phyloP scores from a whole-genome alignment of 2,329 filamentous ascomycete genomes.

The Ramichloridium luteum region DNA sequence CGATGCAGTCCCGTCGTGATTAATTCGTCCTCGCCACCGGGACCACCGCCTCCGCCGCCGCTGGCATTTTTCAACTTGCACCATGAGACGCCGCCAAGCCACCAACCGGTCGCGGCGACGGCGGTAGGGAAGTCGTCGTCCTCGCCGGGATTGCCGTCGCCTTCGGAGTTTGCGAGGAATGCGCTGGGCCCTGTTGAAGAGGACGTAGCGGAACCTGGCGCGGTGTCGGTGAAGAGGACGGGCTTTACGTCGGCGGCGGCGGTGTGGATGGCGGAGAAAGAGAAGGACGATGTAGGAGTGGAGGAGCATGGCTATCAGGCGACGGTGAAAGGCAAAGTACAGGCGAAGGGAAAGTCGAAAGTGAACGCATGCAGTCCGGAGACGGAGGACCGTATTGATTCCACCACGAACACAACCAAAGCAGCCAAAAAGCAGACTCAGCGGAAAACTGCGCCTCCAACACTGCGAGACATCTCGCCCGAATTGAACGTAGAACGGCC shows the following conservation, averaged over 20 bases:
- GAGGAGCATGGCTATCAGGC: conserved; percentile 4
- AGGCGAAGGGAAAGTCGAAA: conserved; percentile 1
- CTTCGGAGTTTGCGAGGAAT: conserved; percentile 9
- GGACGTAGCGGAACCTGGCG: conserved; percentile 6
- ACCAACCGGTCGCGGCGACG: conserved; percentile 2
- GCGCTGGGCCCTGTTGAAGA: conserved; percentile 1
- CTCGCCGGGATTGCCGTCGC: conserved; percentile 11
- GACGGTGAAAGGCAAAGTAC: conserved; percentile 4
- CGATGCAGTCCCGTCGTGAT: conserved; percentile 17
- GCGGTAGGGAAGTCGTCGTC: conserved; percentile 10
- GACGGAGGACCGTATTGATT: not conserved
- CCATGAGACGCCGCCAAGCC: conserved; percentile 12
- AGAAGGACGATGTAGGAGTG: not conserved
- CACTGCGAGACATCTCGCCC: not conserved
- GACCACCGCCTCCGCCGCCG: no score
- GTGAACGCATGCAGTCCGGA: not conserved
- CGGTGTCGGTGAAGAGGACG: conserved; percentile 6
- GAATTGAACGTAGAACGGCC: not conserved
- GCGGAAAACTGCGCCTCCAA: not conserved
- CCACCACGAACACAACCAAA: not conserved
- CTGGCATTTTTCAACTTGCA: conserved; percentile 10
- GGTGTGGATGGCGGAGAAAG: conserved; percentile 5
- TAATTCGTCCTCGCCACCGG: conserved; percentile 14
- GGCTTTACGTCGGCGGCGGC: conserved; percentile 12
- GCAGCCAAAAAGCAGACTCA: not conserved